These are phyloP conservation scores for Vachellia collinsii DNA, from an alignment of 306 rosid species.

Conservation along the genomic window DNA sequence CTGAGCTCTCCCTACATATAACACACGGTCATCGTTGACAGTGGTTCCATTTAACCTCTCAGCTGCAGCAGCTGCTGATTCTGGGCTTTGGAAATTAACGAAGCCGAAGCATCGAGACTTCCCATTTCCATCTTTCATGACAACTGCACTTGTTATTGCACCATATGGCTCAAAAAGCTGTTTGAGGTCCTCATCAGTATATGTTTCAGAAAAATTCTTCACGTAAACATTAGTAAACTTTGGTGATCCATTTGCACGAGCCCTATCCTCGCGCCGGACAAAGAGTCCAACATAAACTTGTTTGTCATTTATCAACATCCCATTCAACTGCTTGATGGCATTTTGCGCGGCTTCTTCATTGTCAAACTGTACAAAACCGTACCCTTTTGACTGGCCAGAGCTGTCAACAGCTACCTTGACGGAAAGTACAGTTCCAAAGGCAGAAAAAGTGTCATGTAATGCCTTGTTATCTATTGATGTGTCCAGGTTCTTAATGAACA, in stretches of 20 bases:
- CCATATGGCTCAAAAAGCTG: conserved; percentile 59
- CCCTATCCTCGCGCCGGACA: conserved; percentile 66
- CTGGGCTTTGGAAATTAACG: conserved; percentile 63
- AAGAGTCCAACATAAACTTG: conserved; percentile 69
- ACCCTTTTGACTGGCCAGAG: conserved; percentile 75
- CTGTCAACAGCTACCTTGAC: conserved; percentile 77
- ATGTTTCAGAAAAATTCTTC: conserved; percentile 66
- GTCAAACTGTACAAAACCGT: conserved; percentile 86
- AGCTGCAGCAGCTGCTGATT: conserved; percentile 70
- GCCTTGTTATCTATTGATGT: conserved; percentile 77
- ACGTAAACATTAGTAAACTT: conserved; percentile 79
- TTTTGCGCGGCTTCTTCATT: conserved; percentile 63
- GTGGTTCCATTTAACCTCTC: conserved; percentile 64
- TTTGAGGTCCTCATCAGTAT: conserved; percentile 58
- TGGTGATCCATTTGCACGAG: conserved; percentile 49
- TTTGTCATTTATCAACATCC: conserved; percentile 80
- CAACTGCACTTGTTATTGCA: conserved; percentile 63
- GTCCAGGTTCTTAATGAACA: conserved; percentile 83
- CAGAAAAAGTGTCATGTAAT: conserved; percentile 71
- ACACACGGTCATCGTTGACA: conserved; percentile 55
- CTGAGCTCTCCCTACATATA: conserved; percentile 83
- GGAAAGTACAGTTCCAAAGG: conserved; percentile 80
- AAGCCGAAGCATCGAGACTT: conserved; percentile 87
- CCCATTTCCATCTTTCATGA: conserved; percentile 69
- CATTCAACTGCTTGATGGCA: conserved; percentile 67